phyloP scores from a whole-genome alignment of 1,284 basidiomycete species.

The Macrocybe sp. region DNA sequence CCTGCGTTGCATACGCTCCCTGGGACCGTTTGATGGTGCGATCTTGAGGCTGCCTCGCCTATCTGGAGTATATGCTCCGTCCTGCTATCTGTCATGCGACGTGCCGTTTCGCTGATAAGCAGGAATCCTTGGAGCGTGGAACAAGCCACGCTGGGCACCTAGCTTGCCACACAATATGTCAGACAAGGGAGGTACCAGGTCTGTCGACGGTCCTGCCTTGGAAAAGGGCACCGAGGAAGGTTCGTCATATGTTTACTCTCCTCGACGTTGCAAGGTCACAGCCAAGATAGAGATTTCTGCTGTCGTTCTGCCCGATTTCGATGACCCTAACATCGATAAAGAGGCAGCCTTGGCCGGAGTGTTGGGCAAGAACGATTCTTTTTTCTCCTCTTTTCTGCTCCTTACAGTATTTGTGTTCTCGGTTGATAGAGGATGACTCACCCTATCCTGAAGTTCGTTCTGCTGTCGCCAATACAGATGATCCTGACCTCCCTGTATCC shows the following conservation, averaged over 20 bases:
- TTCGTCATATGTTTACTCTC: slow-evolving; percentile 3
- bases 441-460: slow-evolving; percentile 75
- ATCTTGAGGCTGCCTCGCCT: too few relatives aligned
- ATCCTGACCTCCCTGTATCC: slow-evolving; percentile 52
- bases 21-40: too few relatives aligned
- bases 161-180: too few relatives aligned
- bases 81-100: too few relatives aligned
- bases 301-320: slow-evolving; percentile 39
- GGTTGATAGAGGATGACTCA: slow-evolving; percentile 34
- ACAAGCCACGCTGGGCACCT: too few relatives aligned
- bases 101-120: too few relatives aligned
- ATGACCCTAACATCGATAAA: slow-evolving; percentile 62
- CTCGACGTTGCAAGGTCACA: slow-evolving; percentile 6
- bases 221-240: slow-evolving; percentile 17
- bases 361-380: slow-evolving; percentile 23
- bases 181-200: too few relatives aligned
- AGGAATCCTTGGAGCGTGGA: too few relatives aligned
- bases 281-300: slow-evolving; percentile 20
- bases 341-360: slow-evolving; percentile 34
- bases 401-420: slow-evolving; percentile 2
- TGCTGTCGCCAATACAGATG: slow-evolving; percentile 71
- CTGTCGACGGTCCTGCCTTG: too few relatives aligned
- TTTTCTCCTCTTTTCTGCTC: not conserved
- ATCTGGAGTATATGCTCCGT: too few relatives aligned
- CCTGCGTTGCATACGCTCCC: too few relatives aligned